phyloP scores from a whole-genome alignment of 495 filamentous ascomycete species.

The Neurospora hispaniola region DNA sequence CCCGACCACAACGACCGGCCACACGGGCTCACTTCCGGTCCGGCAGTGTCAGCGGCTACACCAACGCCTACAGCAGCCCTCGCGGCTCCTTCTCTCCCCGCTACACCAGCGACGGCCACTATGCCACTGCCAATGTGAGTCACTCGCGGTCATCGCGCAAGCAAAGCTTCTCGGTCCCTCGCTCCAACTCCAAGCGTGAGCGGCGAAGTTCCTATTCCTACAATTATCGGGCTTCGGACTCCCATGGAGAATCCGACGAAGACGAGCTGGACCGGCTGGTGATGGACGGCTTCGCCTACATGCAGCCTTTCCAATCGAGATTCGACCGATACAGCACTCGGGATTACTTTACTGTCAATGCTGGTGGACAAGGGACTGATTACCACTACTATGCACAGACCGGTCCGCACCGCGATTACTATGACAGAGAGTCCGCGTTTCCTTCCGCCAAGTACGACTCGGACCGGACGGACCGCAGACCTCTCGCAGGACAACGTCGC shows the following conservation, averaged over 20 bases:
- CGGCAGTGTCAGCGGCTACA: conserved; percentile 24
- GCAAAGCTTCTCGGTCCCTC: conserved; percentile 36
- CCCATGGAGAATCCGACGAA: conserved; percentile 50
- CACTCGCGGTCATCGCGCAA: conserved; percentile 34
- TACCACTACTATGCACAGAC: conserved; percentile 44
- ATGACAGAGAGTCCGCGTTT: conserved; percentile 29
- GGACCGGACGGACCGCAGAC: conserved; percentile 24
- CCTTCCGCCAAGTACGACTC: conserved; percentile 33
- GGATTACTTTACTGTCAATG: conserved; percentile 28
- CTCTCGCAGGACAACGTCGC: conserved; percentile 28
- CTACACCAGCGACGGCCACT: conserved; percentile 44
- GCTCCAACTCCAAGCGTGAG: conserved; percentile 33
- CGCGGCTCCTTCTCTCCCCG: conserved; percentile 36
- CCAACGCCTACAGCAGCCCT: conserved; percentile 20
- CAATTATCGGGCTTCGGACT: conserved; percentile 37
- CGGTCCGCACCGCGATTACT: conserved; percentile 28
- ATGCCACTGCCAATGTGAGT: conserved; percentile 49
- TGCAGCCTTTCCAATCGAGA: conserved; percentile 35
- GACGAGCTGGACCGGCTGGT: conserved; percentile 36
- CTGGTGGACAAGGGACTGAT: conserved; percentile 46
- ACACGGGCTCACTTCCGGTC: conserved; percentile 37
- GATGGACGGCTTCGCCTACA: conserved; percentile 36
- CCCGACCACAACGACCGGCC: conserved; percentile 29
- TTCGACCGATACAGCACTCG: conserved; percentile 21
- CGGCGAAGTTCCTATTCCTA: conserved; percentile 41